Base-by-base conservation (phyloP, 192 early-diverging fungal species). In the Dissophora ornata region DNA sequence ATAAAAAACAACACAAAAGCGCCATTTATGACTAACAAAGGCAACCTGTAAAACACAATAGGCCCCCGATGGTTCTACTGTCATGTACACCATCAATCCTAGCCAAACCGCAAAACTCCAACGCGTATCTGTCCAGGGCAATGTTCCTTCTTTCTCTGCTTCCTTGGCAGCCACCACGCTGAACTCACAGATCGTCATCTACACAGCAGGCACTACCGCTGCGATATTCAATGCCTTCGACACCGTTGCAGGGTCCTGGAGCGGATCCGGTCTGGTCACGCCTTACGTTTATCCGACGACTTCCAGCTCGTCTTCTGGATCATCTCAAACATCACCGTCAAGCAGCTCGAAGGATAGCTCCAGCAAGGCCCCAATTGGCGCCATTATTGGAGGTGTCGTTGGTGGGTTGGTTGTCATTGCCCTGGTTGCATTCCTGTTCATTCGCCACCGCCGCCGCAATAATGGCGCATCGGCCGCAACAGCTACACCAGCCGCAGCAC, bases 301-400 rank as follows among this genome's bases (percentile, higher is more conserved):
- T 3, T 9, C 28, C 13, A 10, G 16, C 15, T 16, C 61, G 1
- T 4, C 62, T 13, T 38, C 36, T 13, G 36, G 36, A 10, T 45
- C 44, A 4, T 45, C 44, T 13, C 7, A 13, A 10, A 12, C 44
- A 4, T 45, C 44, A 10, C 44, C 44, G 12, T 45, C 44, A 5
- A 45, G 18, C n/a, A n/a, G 12, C 18, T 45, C 44, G 44, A 5
- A 5, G 5, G 44, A n/a, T n/a, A 16, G 44, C 18, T 45, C 44
- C 10, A 30, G 12, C 38, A 16, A 67, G 25, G 38, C 71, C 12
- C 46, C 56, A 12, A 18, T 66, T 16, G 71, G 71, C 9, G 71
- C 44, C 2, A 77, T 77, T 28, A 29, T 66, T 50, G 71, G 71
- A 46, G 73, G 73, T 21, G 52, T 77, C 19, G 73, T 62, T 34